Conservation (phyloP, 2,329 filamentous ascomycete species). For the Colletotrichum shisoi region DNA sequence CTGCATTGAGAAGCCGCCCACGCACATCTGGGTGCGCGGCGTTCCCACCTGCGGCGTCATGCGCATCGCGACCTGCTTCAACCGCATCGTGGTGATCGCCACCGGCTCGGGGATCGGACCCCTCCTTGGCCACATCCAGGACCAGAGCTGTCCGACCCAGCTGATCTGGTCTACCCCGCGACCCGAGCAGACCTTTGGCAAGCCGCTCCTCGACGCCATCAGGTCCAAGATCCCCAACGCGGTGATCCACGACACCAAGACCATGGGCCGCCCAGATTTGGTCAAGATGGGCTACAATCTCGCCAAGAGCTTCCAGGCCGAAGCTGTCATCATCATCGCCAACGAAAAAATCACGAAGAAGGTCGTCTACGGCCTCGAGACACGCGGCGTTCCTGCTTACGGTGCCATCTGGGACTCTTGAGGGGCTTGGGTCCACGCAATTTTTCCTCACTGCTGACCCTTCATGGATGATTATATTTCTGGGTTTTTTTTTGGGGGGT, state of each 20-base stretch:
- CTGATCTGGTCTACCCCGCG: constrained; percentile 74
- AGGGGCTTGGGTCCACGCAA: background rate
- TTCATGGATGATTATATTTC: background rate
- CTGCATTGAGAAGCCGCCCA: constrained; percentile 68
- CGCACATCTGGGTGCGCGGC: constrained; percentile 72
- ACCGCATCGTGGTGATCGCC: constrained; percentile 70
- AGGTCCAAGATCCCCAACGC: constrained; percentile 66
- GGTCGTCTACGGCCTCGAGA: constrained; percentile 74
- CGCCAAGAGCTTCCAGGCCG: constrained; percentile 62
- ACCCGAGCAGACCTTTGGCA: constrained; percentile 70
- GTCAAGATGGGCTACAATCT: constrained; percentile 61
- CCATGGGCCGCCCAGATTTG: constrained; percentile 65
- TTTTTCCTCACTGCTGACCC: background rate
- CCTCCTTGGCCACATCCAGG: constrained; percentile 66
- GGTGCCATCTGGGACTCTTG: constrained; percentile 75
- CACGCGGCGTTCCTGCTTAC: constrained; percentile 70
- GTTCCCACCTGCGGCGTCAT: constrained; percentile 72
- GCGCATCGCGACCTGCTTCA: constrained; percentile 71
- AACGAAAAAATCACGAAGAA: constrained; percentile 72
- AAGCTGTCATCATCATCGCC: constrained; percentile 77
- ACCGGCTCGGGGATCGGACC: constrained; percentile 79
- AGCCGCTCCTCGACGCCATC: constrained; percentile 64
- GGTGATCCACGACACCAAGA: constrained; percentile 72
- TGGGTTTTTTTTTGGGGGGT: no score
- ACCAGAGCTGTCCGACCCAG: constrained; percentile 59